phyloP scores from a whole-genome alignment of 2,329 filamentous ascomycete species.

The Aphanoascus verrucosus region DNA sequence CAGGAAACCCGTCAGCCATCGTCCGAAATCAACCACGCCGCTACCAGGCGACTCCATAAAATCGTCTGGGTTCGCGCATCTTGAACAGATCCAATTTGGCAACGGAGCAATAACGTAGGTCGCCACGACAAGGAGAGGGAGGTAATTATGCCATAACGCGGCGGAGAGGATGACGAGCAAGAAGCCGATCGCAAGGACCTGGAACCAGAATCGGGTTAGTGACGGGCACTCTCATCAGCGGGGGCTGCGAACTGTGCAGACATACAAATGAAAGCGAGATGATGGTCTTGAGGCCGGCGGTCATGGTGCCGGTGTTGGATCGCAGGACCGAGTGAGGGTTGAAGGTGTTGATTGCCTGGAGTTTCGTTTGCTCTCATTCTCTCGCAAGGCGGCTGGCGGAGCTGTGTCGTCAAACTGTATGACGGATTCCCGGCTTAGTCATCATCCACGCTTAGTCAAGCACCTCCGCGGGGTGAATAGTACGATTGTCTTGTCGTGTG shows the following conservation, averaged over 20 bases:
- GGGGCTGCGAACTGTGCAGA: background rate
- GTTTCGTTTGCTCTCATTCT: background rate
- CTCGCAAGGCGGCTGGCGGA: background rate
- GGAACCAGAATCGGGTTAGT: background rate
- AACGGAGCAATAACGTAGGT: conserved; percentile 90
- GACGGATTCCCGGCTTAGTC: background rate
- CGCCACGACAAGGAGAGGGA: conserved; percentile 86
- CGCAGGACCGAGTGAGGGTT: conserved; percentile 13
- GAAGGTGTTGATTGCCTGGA: conserved; percentile 8
- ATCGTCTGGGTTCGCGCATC: conserved; percentile 85
- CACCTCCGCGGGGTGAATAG: background rate
- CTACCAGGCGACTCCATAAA: conserved; percentile 79
- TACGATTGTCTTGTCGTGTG: too few relatives aligned
- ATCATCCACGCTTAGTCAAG: too few relatives aligned
- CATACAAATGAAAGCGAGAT: conserved; percentile 91
- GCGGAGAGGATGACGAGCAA: conserved; percentile 97
- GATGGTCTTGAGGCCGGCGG: conserved; percentile 95
- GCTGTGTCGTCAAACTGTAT: background rate
- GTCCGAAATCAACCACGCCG: conserved; percentile 80
- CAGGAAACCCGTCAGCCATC: conserved; percentile 89
- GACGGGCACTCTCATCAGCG: background rate
- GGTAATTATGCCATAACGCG: conserved; percentile 89
- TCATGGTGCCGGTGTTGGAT: conserved; percentile 34
- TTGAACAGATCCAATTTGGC: conserved; percentile 90
- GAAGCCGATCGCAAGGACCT: conserved; percentile 94